Base-by-base conservation (phyloP, 129 eudicot genomes). In the Ambrosia artemisiifolia region DNA sequence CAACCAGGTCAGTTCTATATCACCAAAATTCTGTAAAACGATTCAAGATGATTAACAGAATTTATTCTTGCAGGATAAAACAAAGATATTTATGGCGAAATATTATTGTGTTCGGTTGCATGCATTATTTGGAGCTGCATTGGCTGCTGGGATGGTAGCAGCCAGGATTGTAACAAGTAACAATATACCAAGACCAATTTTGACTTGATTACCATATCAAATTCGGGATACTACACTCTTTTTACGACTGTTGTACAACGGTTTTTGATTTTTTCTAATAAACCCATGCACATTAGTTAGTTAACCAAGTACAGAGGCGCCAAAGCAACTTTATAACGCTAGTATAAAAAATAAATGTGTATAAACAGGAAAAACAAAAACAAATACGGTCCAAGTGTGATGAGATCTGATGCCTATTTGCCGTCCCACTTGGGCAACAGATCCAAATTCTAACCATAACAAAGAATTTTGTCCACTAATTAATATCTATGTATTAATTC, bases 81-180 rank as follows among this genome's bases (percentile, higher is more conserved):
- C 85, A 36, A 92, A 89, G 85, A 87, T 92, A 51, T 92, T 92
- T 66, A 92, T 89, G 96, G 89, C 88, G 7, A 92, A 89, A 75
- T 92, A 92, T 77, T 83, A 67, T 66, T 92, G 98, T 59, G 98
- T 92, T 80, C 83, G 98, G 71, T 82, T 89, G 75, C 98, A 92
- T 70, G 74, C 84, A 20, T n/a, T 85, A 62, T 85, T 87, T 62
- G 98, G 98, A 73, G 79, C 74, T 67, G 95, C 95, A 64, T 79
- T 89, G 83, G 83, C 91, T 42, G 87, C 81, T 72, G 98, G 98
- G 61, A 80, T 92, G 75, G 95, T 89, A 19, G 86, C 78, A 65
- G 86, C 97, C 28, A 83, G 84, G 81, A 71, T 79, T 40, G 24
- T 80, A 46, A 17, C 83, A 19, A 48, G 63, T 10, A 50, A 42